A percentile compares a stretch with the other conserved stretches of the same genome.
phyloP scores from a whole-genome alignment of 106 monocot genomes.

The Dioscorea dumetorum region DNA sequence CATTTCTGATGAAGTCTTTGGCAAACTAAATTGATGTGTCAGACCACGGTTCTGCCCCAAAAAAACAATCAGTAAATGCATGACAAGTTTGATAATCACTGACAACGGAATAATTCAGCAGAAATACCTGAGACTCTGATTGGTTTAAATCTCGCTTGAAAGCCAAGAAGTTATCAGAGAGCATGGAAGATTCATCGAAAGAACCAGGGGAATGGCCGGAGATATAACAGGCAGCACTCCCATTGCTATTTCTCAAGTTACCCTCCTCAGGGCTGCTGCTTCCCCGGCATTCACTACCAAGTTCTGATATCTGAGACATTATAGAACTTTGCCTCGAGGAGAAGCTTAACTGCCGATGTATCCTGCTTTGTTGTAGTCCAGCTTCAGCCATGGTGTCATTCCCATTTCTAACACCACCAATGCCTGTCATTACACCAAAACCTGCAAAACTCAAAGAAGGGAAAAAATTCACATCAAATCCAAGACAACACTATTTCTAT shows the following conservation, averaged over 20 bases:
- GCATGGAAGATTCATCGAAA: constrained; percentile 55
- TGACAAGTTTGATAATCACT: background rate
- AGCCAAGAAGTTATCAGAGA: constrained; percentile 36
- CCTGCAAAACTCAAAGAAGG: constrained; percentile 16
- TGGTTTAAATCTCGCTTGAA: constrained; percentile 32
- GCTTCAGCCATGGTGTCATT: constrained; percentile 4
- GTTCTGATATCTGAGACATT: constrained; percentile 78
- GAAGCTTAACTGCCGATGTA: constrained; percentile 70
- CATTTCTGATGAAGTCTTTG: constrained; percentile 64
- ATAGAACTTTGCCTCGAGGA: constrained; percentile 62
- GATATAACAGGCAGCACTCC: constrained; percentile 27
- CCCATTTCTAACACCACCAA: background rate
- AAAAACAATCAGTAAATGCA: too few relatives aligned
- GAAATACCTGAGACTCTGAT: constrained; percentile 41
- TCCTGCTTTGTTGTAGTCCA: constrained; percentile 2
- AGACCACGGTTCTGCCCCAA: constrained; percentile 26
- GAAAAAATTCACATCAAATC: background rate
- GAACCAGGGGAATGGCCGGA: constrained; percentile 39
- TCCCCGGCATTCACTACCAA: constrained; percentile 35
- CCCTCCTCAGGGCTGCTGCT: constrained; percentile 42
- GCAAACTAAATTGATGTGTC: constrained; percentile 67
- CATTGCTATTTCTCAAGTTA: constrained; percentile 4
- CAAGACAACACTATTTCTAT: background rate
- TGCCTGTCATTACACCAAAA: constrained; percentile 33
- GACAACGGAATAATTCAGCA: background rate